Conservation (phyloP, 768 basidiomycete genomes). For the Amanita molliuscula region DNA sequence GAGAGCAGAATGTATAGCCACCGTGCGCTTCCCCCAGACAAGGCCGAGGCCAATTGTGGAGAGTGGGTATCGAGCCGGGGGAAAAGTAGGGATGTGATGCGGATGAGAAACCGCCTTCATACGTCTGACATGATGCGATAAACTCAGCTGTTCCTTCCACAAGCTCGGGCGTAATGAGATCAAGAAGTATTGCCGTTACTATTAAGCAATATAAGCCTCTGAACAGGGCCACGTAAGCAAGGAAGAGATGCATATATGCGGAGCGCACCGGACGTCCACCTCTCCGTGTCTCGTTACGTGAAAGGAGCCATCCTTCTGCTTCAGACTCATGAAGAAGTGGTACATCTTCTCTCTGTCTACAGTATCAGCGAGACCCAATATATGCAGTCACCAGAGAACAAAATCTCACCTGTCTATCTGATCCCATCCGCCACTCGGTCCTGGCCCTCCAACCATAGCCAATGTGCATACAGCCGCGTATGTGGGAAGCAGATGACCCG, state of each 20-base stretch:
- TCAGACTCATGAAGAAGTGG: slow-evolving; percentile 83
- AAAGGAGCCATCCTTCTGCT: slow-evolving; percentile 90
- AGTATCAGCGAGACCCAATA: neutral
- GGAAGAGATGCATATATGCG: neutral
- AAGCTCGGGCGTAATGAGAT: slow-evolving; percentile 85
- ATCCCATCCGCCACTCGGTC: slow-evolving; percentile 75
- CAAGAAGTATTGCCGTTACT: slow-evolving; percentile 69
- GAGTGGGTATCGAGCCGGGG: slow-evolving; percentile 7
- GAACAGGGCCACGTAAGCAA: neutral
- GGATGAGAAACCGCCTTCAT: slow-evolving; percentile 91
- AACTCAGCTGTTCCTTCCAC: slow-evolving; percentile 67
- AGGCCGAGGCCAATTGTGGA: slow-evolving; percentile 45
- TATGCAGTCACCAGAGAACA: neutral
- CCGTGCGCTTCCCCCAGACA: slow-evolving; percentile 94
- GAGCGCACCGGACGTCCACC: slow-evolving; percentile 78
- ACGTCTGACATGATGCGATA: slow-evolving; percentile 88
- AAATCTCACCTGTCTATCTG: slow-evolving; percentile 62
- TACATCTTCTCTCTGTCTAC: slow-evolving; percentile 62
- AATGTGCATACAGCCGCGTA: slow-evolving; percentile 83
- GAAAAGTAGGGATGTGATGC: slow-evolving; percentile 62
- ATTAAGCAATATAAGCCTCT: slow-evolving; percentile 95
- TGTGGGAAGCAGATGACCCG: slow-evolving; percentile 79
- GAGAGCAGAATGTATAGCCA: slow-evolving; percentile 91
- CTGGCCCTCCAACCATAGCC: slow-evolving; percentile 71
- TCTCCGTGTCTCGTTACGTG: slow-evolving; percentile 81